Percentiles rank a stretch among this genome's conserved stretches.
Conservation (phyloP, 805 yeast species). For the Yarrowia phangngaensis region DNA sequence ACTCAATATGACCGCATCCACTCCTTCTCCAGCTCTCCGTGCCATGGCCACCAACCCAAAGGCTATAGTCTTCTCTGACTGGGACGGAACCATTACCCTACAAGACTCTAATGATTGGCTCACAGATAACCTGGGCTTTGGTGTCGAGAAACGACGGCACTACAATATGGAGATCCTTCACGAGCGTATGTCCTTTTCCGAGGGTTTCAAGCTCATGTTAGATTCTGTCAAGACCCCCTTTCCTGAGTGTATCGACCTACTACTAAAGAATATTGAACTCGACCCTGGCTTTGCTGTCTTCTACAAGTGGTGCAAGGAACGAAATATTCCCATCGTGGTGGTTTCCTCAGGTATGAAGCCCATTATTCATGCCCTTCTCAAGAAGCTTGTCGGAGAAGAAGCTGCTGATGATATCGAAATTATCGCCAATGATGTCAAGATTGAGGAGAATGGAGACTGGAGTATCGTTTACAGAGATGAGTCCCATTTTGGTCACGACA, state of each 20-base stretch:
- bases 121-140: constrained; percentile 87
- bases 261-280: constrained; percentile 62
- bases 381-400: constrained; percentile 70
- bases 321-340: constrained; percentile 77
- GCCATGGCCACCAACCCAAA: constrained; percentile 42
- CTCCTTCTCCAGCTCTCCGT: constrained; percentile 28
- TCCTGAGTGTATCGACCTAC: constrained; percentile 68
- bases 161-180: constrained; percentile 70
- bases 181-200: constrained; percentile 59
- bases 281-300: constrained; percentile 89
- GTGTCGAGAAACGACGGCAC: constrained; percentile 58
- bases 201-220: constrained; percentile 81
- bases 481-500: constrained; percentile 90
- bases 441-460: constrained; percentile 63
- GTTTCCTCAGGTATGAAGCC: constrained; percentile 95
- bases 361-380: constrained; percentile 72
- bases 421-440: constrained; percentile 70
- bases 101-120: constrained; percentile 92
- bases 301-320: constrained; percentile 69
- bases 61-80: constrained; percentile 92
- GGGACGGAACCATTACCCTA: constrained; percentile 95
- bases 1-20: constrained; percentile 1
- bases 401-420: constrained; percentile 70
- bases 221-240: constrained; percentile 72
- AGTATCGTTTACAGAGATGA: constrained; percentile 80